A percentile compares a stretch with the other conserved stretches of the same genome.
Conservation (phyloP, 306 rosid species). For the Rosa persica region DNA sequence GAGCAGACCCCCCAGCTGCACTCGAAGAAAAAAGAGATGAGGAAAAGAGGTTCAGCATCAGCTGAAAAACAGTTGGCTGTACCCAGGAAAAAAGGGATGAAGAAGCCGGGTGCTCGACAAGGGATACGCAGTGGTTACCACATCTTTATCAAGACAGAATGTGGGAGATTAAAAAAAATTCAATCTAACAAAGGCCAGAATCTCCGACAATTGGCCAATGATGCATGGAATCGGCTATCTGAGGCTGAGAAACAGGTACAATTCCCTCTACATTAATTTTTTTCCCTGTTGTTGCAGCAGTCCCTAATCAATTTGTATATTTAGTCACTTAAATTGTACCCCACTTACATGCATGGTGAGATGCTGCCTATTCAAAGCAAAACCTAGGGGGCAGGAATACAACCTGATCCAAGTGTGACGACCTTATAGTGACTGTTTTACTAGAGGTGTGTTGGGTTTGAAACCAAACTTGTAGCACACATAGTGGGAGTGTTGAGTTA, state of each 20-base stretch:
- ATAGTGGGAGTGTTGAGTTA: neutral
- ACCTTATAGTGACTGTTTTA: neutral
- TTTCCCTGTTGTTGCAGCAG: neutral
- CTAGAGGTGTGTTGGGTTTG: neutral
- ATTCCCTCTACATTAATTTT: neutral
- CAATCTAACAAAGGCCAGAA: constrained; percentile 9
- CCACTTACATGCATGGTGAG: neutral
- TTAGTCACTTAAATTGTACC: neutral
- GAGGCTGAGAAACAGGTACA: constrained; percentile 28
- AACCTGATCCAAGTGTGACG: neutral
- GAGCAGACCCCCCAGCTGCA: constrained; percentile 18
- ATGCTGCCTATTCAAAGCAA: neutral
- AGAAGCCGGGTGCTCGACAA: constrained; percentile 12
- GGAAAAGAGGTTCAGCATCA: constrained; percentile 8
- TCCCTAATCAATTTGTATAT: neutral
- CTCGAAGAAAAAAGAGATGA: constrained; percentile 10
- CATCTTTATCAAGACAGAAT: constrained; percentile 33
- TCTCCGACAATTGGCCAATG: constrained; percentile 19
- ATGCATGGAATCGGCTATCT: constrained; percentile 30
- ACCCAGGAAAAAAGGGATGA: neutral
- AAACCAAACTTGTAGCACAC: neutral
- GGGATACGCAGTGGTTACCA: constrained; percentile 26
- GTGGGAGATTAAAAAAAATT: constrained; percentile 20
- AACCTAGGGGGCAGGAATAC: neutral
- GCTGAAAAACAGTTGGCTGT: neutral